Conservation (phyloP, 1,139 yeast species). For the Saccharomyces hybrid region DNA sequence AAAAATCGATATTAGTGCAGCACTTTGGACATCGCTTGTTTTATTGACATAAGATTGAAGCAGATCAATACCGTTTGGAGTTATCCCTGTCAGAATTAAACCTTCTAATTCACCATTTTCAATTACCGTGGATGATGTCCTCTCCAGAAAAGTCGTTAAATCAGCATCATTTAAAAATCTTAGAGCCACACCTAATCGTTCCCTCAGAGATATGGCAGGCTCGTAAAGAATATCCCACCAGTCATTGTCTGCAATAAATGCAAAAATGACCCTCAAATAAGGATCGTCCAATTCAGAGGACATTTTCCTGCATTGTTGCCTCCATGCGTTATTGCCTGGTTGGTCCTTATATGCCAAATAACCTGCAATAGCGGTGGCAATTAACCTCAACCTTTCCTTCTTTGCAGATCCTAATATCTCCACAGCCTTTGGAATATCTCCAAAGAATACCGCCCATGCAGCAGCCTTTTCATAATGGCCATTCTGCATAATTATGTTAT, state of each 20-base stretch:
- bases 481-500: constrained; percentile 45
- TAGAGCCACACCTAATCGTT: constrained; percentile 82
- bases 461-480: constrained; percentile 86
- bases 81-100: constrained; percentile 78
- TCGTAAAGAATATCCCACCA: constrained; percentile 97
- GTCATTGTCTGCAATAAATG: constrained; percentile 86
- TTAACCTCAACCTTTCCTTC: constrained; percentile 49
- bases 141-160: constrained; percentile 54
- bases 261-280: constrained; percentile 83
- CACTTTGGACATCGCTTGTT: constrained; percentile 90
- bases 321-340: constrained; percentile 74
- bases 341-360: constrained; percentile 65
- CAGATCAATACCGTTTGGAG: constrained; percentile 73
- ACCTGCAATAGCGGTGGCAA: constrained; percentile 93
- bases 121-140: constrained; percentile 66
- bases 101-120: constrained; percentile 85
- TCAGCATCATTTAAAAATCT: constrained; percentile 78
- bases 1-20: constrained; percentile 69
- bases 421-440: constrained; percentile 75
- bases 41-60: constrained; percentile 83
- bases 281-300: constrained; percentile 86
- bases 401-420: constrained; percentile 49
- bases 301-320: constrained; percentile 82
- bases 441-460: constrained; percentile 96
- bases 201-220: constrained; percentile 77